Base-by-base conservation (phyloP, 768 basidiomycete species). In the Mycena maculata region DNA sequence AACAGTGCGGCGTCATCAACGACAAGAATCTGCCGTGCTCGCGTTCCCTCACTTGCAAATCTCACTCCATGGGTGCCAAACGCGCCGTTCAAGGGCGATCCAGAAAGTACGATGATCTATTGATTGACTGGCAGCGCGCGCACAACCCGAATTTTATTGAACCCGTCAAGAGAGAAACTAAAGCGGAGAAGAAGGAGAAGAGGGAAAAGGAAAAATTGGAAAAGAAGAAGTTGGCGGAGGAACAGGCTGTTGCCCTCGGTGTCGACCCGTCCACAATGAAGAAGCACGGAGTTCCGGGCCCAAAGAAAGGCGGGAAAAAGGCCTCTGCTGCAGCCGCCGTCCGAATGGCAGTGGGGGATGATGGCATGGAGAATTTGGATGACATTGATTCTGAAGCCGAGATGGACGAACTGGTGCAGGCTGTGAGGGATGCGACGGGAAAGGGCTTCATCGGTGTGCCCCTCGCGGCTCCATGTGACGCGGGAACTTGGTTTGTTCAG, bases 51-150 rank as follows among this genome's bases (percentile, higher is more conserved):
- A 98, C 97, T 0, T 99, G 97, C 83, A 99, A 99, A 79, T 95
- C 97, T 7, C 97, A 99, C 76, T 92, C 94, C 2, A 97, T 99
- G 91, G 95, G 95, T 16, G 93, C 95, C 13, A 99, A 99, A 79
- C 92, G 97, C 20, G 88, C 92, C 11, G 96, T 99, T 1, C 86
- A 87, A 67, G 94, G 94, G 36, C 93, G 97, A 5, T 92, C 93
- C 1, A 86, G 91, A 57, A 77, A 81, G 9, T 99, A 95, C 75
- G 96, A 98, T 74, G 91, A 91, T 45, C 86, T 99, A 4, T 85
- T 96, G 20, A 85, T 94, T 27, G 96, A 98, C 57, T 99, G 95
- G 95, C 92, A 95, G 73, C 89, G 93, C 36, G 90, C 87, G 27
- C 86, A 94, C 74, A 94, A 95, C 68, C 94, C 94, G 16, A 94